These are phyloP conservation scores for Apiospora kogelbergensis DNA, from an alignment of 2,329 filamentous ascomycete genomes.

Conservation along the genomic window DNA sequence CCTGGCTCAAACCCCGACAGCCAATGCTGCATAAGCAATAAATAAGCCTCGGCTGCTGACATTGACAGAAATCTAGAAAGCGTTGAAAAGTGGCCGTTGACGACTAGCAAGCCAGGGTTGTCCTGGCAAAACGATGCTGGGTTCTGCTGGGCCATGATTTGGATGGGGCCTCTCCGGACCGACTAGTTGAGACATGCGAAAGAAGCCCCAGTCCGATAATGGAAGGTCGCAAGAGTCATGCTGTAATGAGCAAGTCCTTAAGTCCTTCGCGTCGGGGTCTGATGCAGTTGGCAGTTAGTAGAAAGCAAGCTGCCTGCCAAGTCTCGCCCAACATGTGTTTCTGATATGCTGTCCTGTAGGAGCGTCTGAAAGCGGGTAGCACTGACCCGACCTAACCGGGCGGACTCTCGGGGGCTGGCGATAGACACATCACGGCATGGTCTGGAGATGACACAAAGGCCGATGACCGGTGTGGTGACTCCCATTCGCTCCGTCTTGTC, in stretches of 20 bases:
- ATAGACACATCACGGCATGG: neutral
- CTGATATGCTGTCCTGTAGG: neutral
- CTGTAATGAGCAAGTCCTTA: neutral
- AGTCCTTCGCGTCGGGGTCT: neutral
- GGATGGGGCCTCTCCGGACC: conserved; percentile 2
- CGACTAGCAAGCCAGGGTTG: neutral
- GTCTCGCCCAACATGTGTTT: neutral
- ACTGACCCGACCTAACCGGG: conserved; percentile 3
- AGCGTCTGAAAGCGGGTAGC: neutral
- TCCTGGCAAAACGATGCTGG: neutral
- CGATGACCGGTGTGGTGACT: neutral
- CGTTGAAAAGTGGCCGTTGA: conserved; percentile 1
- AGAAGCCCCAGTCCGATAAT: conserved; percentile 4
- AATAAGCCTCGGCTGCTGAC: conserved; percentile 3
- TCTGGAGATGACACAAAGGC: neutral
- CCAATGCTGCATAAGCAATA: neutral
- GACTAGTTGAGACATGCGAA: conserved; percentile 7
- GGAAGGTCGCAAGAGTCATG: conserved; percentile 11
- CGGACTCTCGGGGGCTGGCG: conserved; percentile 3
- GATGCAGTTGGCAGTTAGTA: neutral
- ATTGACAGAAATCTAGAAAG: conserved; percentile 4
- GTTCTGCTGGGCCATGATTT: neutral
- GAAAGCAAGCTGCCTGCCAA: neutral
- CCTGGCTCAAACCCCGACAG: neutral
- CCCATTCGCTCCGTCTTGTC: neutral